phyloP scores from a whole-genome alignment of 2,329 filamentous ascomycete species.

The Penicillium corylophilum region DNA sequence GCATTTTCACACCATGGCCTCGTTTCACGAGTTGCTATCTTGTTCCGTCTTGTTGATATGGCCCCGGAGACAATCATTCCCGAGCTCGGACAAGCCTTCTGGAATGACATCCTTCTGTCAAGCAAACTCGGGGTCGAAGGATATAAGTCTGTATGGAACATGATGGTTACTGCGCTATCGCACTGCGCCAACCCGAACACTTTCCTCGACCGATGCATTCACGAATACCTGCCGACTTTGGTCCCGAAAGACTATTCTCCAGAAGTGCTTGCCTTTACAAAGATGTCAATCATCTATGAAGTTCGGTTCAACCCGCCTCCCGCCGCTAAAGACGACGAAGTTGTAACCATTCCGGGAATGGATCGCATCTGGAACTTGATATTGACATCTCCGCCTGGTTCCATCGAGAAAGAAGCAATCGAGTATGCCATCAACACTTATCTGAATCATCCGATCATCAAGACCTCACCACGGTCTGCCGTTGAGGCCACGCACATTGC shows the following conservation, averaged over 20 bases:
- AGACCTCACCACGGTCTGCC: conserved; percentile 44
- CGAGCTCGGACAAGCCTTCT: conserved; percentile 64
- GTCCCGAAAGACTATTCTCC: conserved; percentile 38
- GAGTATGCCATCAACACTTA: conserved; percentile 73
- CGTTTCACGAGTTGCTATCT: conserved; percentile 57
- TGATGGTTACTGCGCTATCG: conserved; percentile 52
- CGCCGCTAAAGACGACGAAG: conserved; percentile 40
- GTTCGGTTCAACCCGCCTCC: conserved; percentile 59
- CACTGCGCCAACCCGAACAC: conserved; percentile 32
- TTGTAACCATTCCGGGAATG: conserved; percentile 49
- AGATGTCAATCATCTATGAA: conserved; percentile 45
- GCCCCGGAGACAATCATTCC: conserved; percentile 62
- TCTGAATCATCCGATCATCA: conserved; percentile 52
- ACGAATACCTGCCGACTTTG: conserved; percentile 42
- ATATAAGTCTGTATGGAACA: conserved; percentile 67
- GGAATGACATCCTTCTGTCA: conserved; percentile 70
- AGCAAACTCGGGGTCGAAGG: conserved; percentile 60
- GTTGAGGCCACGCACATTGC: conserved; percentile 63
- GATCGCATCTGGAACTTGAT: conserved; percentile 85
- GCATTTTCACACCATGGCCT: conserved; percentile 45
- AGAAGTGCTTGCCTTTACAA: conserved; percentile 45
- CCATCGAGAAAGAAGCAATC: conserved; percentile 68
- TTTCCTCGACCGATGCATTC: conserved; percentile 47
- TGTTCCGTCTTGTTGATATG: conserved; percentile 59
- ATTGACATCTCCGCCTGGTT: conserved; percentile 63